Percentiles rank a stretch among this genome's conserved stretches.
phyloP scores from a whole-genome alignment of 2,329 filamentous ascomycete genomes.

The Talaromyces sp. region DNA sequence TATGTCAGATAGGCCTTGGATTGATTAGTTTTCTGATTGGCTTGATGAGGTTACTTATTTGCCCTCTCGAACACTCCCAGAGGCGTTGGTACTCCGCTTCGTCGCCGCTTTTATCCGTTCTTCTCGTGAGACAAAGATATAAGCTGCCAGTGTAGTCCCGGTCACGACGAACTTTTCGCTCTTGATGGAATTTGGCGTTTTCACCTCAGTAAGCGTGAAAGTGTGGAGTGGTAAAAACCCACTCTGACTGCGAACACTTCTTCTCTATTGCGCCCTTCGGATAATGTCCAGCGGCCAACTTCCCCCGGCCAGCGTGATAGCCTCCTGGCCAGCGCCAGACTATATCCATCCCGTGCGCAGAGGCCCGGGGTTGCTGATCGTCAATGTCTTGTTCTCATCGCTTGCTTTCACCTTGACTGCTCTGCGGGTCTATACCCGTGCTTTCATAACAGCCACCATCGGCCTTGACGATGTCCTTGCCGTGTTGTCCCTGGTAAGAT shows the following conservation, averaged over 20 bases:
- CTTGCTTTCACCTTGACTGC: conserved; percentile 41
- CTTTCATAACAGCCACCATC: conserved; percentile 44
- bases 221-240: not conserved
- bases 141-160: not conserved
- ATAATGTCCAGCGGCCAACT: conserved; percentile 19
- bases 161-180: not conserved
- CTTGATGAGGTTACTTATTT: not conserved
- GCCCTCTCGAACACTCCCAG: not conserved
- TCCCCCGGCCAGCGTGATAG: conserved; percentile 42
- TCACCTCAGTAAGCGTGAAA: not conserved
- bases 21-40: not conserved
- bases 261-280: not conserved
- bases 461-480: conserved; percentile 50
- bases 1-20: not conserved
- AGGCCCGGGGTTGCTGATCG: conserved; percentile 43
- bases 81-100: not conserved
- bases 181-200: not conserved
- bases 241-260: not conserved
- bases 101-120: not conserved
- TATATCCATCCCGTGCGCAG: conserved; percentile 46
- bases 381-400: conserved; percentile 40
- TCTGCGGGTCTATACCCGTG: conserved; percentile 48
- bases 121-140: not conserved
- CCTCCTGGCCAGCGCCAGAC: conserved; percentile 48
- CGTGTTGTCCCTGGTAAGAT: conserved; percentile 40